These are phyloP conservation scores for Hypomyces perniciosus DNA, from an alignment of 2,329 filamentous ascomycete genomes.

Conservation along the genomic window DNA sequence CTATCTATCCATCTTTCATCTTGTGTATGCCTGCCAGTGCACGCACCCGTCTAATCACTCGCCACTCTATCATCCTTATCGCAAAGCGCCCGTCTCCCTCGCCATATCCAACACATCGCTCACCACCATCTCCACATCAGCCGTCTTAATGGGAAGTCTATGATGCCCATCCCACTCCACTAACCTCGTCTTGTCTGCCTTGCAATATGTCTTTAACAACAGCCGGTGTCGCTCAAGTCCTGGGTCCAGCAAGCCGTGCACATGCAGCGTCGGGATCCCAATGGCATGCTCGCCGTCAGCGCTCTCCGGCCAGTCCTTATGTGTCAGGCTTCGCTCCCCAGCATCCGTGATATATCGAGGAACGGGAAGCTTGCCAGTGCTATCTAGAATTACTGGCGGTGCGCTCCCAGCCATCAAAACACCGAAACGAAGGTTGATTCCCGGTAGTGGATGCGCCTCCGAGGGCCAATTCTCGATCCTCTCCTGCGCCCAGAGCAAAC, in stretches of 20 bases:
- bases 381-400: constrained; percentile 27
- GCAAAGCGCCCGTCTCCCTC: constrained; percentile 5
- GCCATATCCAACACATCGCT: constrained; percentile 23
- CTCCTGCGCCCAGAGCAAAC: constrained; percentile 57
- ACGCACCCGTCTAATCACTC: no score
- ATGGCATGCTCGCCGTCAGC: constrained; percentile 34
- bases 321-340: constrained; percentile 17
- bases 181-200: constrained; percentile 45
- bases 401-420: constrained; percentile 30
- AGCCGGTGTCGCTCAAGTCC: constrained; percentile 47
- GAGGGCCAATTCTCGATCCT: constrained; percentile 17
- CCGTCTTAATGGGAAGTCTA: constrained; percentile 60
- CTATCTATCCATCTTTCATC: no score
- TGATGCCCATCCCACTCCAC: constrained; percentile 72
- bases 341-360: constrained; percentile 35
- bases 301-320: constrained; percentile 39
- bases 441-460: constrained; percentile 15
- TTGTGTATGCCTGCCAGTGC: no score
- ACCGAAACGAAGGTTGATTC: constrained; percentile 27
- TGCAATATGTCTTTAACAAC: constrained; percentile 55
- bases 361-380: constrained; percentile 41
- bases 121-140: constrained; percentile 50
- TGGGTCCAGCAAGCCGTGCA: constrained; percentile 50
- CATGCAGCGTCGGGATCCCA: constrained; percentile 30
- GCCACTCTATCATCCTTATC: not conserved